These are phyloP conservation scores for cucumber (Cucumis sativus) DNA, from an alignment of 306 rosid genomes.

Conservation along the genomic window Cucumber_9930_V3 NC_026656.2:21166001-21166500, in stretches of 20 bases:
- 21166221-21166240: neutral
- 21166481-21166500: constrained; percentile 61
- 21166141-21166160: neutral
- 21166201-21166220: neutral
- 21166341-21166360: constrained; percentile 40
- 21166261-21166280: neutral
- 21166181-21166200: no score
- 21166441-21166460: constrained; percentile 31
- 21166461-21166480: constrained; percentile 26
- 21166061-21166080: neutral
- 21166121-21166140: neutral
- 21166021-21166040: neutral
- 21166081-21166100: neutral
- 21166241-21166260: neutral
- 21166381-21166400: constrained; percentile 67
- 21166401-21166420: constrained; percentile 19
- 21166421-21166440: constrained; percentile 34
- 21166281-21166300: neutral
- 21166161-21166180: neutral
- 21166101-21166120: neutral
- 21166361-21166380: constrained; percentile 83
- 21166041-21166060: neutral
- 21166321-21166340: constrained; percentile 16
- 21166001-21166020: neutral
- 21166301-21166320: neutral